These are phyloP conservation scores for Leccinum subgranulosum DNA, from an alignment of 768 basidiomycete species.

Conservation along the genomic window DNA sequence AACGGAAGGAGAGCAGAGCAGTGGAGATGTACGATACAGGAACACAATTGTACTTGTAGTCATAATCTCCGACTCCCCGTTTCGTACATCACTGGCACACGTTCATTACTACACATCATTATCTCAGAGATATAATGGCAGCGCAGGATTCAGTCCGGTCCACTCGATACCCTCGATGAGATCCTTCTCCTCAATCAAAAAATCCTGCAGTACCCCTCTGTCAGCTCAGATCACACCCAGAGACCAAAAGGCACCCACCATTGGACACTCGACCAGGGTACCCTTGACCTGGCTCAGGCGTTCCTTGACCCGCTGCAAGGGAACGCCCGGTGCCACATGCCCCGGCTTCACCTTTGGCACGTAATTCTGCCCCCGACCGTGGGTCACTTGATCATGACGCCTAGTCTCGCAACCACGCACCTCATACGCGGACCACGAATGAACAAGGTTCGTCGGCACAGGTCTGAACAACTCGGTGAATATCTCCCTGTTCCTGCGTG, in stretches of 20 bases:
- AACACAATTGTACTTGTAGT: background rate
- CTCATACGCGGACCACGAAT: conserved; percentile 75
- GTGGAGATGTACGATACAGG: conserved; percentile 6
- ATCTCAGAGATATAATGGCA: conserved; percentile 71
- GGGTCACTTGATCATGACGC: conserved; percentile 4
- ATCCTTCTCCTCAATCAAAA: conserved; percentile 76
- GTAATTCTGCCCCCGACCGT: conserved; percentile 49
- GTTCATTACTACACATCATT: conserved; percentile 3
- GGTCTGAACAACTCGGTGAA: conserved; percentile 86
- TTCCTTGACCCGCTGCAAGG: conserved; percentile 68
- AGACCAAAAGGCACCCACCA: conserved; percentile 43
- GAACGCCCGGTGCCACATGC: conserved; percentile 71
- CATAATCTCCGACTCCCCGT: conserved; percentile 19
- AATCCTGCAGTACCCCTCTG: conserved; percentile 50
- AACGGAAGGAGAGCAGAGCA: background rate
- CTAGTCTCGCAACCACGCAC: conserved; percentile 46
- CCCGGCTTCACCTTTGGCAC: conserved; percentile 75
- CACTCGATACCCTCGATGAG: conserved; percentile 71
- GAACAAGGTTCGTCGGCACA: conserved; percentile 81
- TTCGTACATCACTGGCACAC: background rate
- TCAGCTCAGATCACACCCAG: conserved; percentile 3
- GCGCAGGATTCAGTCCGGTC: conserved; percentile 69
- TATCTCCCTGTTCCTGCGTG: conserved; percentile 75
- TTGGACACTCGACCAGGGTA: conserved; percentile 70
- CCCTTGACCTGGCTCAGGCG: conserved; percentile 69